Base-by-base conservation (phyloP, 2,329 filamentous ascomycete species). In the Trichoderma sp. region DNA sequence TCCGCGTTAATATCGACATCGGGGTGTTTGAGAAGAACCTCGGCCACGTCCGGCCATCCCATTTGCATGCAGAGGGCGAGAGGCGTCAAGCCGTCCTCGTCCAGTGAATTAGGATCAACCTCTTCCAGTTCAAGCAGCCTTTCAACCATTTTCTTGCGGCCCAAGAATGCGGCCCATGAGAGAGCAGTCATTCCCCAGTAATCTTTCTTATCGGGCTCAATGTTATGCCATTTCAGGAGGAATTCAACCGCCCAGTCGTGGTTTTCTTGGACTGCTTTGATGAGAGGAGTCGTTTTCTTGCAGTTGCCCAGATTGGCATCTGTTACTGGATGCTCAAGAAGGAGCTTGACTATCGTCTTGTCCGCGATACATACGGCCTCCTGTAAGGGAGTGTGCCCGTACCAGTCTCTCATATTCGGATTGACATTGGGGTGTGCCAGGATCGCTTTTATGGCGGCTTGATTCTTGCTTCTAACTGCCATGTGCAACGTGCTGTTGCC, bases 141-240 rank as follows among this genome's bases (percentile, higher is more conserved):
- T 28, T 3, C n/a, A 4, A 39, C 64, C 8, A 69, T n/a, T 8
- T n/a, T 36, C 5, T 8, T 14, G n/a, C 56, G 36, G 24, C 70
- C 70, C n/a, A 69, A 21, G n/a, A 53, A 51, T n/a, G 64, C 64
- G 9, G 70, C 63, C 70, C 70, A 72, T 7, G 70, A 34, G 30
- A 72, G 53, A 53, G 70, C 63, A 21, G 56, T 72, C 53, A 60
- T 64, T 14, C 64, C 70, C n/a, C 36, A 32, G n/a, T 21, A 12
- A 14, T 72, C 70, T 32, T 72, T 69, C 15, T 21, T n/a, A 14
- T 72, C 70, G 15, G 70, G 51, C 21, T 36, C 21, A 21, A 71
- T 63, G 6, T 32, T 28, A 30, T 14, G 12, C 15, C 34, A 43
- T 28, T 34, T 18, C 3, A 72, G 70, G 1, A 72, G 11, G 9